These are phyloP conservation scores for Geotrichum europaeum DNA, from an alignment of 1,139 yeast species.

Conservation along the genomic window DNA sequence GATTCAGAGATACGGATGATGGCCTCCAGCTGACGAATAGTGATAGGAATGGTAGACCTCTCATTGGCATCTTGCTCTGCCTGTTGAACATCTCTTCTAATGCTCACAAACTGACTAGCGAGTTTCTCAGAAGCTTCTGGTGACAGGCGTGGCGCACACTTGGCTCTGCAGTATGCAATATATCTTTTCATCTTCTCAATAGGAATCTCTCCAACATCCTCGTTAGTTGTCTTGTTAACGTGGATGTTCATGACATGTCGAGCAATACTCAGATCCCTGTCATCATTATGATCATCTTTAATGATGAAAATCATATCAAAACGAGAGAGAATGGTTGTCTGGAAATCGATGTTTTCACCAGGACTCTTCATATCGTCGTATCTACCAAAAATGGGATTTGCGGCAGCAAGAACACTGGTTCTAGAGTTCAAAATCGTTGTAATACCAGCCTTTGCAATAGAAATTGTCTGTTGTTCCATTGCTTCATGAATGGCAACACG, in stretches of 20 bases:
- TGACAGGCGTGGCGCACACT: slow-evolving; percentile 88
- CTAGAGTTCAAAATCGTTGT: slow-evolving; percentile 93
- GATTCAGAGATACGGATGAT: slow-evolving; percentile 94
- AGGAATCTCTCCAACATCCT: slow-evolving; percentile 80
- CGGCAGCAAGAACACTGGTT: slow-evolving; percentile 95
- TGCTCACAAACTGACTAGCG: slow-evolving; percentile 90
- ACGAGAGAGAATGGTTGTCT: slow-evolving; percentile 91
- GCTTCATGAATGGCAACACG: slow-evolving; percentile 99
- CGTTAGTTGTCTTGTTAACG: slow-evolving; percentile 60
- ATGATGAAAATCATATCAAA: slow-evolving; percentile 98
- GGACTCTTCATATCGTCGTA: slow-evolving; percentile 95
- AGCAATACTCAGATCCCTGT: slow-evolving; percentile 84
- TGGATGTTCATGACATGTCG: slow-evolving; percentile 93
- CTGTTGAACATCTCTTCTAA: slow-evolving; percentile 75
- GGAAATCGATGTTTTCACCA: slow-evolving; percentile 97
- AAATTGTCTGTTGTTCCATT: slow-evolving; percentile 98
- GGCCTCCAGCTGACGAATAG: slow-evolving; percentile 96
- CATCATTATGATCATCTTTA: slow-evolving; percentile 87
- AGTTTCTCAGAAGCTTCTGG: slow-evolving; percentile 86
- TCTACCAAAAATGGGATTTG: slow-evolving; percentile 94
- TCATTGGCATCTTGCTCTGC: slow-evolving; percentile 80
- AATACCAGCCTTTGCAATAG: slow-evolving; percentile 99
- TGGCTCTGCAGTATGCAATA: slow-evolving; percentile 79
- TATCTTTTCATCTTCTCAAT: slow-evolving; percentile 87
- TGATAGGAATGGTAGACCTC: slow-evolving; percentile 92